Evolutionary conservation across 2,329 filamentous ascomycete genomes (phyloP).

Genomic region (Fusarium annulatum): DNA sequence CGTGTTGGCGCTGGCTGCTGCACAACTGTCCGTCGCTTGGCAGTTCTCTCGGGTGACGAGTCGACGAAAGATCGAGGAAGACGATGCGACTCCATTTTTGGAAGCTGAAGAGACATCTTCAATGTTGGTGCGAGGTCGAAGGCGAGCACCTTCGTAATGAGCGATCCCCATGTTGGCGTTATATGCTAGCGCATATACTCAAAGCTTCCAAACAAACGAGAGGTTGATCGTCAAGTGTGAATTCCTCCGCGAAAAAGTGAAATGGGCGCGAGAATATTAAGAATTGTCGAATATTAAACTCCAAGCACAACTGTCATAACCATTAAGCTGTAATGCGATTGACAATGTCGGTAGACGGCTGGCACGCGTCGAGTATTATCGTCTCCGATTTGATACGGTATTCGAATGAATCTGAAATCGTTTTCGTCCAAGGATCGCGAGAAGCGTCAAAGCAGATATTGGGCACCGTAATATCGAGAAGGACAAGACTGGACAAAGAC

Average conservation of each 20-base stretch:
- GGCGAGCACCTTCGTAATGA: slow-evolving; percentile 34
- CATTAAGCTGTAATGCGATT: slow-evolving; percentile 37
- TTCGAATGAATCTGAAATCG: slow-evolving; percentile 33
- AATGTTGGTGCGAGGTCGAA: slow-evolving; percentile 45
- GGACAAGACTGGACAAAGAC: slow-evolving; percentile 20
- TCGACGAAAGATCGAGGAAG: slow-evolving; percentile 32
- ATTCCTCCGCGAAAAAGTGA: slow-evolving; percentile 23
- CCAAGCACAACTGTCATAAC: slow-evolving; percentile 32
- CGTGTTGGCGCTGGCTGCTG: slow-evolving; percentile 59
- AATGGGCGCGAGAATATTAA: slow-evolving; percentile 34
- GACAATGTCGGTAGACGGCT: slow-evolving; percentile 12
- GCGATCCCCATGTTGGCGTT: slow-evolving; percentile 37
- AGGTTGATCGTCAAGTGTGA: slow-evolving; percentile 11
- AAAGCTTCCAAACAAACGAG: slow-evolving; percentile 16
- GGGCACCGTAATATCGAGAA: slow-evolving; percentile 12
- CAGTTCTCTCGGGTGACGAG: slow-evolving; percentile 40
- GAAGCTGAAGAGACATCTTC: slow-evolving; percentile 24
- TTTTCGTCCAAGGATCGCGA: slow-evolving; percentile 38
- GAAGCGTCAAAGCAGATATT: slow-evolving; percentile 25
- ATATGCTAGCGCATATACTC: slow-evolving; percentile 22
- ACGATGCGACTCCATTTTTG: slow-evolving; percentile 1
- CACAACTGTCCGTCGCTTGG: slow-evolving; percentile 58
- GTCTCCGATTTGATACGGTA: slow-evolving; percentile 24
- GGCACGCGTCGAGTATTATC: slow-evolving; percentile 17
- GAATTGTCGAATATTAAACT: slow-evolving; percentile 33